These are phyloP conservation scores for Margaritispora aquatica DNA, from an alignment of 495 filamentous ascomycete species.

Conservation along the genomic window DNA sequence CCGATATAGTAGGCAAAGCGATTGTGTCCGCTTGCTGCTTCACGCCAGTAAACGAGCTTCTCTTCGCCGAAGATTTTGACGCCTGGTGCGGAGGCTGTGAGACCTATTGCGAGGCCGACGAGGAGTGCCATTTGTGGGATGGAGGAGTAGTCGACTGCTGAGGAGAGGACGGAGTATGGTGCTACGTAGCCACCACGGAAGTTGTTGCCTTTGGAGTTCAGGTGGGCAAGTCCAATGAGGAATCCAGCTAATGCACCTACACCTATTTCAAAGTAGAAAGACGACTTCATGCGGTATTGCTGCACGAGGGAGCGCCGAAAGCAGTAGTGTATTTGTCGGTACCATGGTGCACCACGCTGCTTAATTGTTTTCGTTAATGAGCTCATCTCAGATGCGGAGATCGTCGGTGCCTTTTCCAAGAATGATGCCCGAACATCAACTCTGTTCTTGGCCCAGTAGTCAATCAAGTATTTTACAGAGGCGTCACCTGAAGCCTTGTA, in stretches of 20 bases:
- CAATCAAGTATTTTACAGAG: conserved; percentile 35
- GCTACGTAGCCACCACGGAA: conserved; percentile 44
- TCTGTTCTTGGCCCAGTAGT: conserved; percentile 30
- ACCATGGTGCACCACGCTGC: conserved; percentile 39
- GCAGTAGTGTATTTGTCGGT: conserved; percentile 41
- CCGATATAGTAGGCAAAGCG: conserved; percentile 48
- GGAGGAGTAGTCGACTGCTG: conserved; percentile 39
- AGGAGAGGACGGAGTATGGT: conserved; percentile 45
- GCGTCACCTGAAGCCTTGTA: conserved; percentile 40
- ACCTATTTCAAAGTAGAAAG: conserved; percentile 46
- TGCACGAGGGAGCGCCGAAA: conserved; percentile 43
- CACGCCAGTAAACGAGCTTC: conserved; percentile 44
- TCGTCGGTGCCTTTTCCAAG: background rate
- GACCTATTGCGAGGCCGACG: conserved; percentile 45
- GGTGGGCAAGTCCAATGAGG: conserved; percentile 46
- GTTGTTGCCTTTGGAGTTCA: conserved; percentile 38
- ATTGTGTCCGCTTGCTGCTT: conserved; percentile 48
- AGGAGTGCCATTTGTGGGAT: conserved; percentile 45
- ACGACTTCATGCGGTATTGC: conserved; percentile 42
- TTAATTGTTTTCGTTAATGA: conserved; percentile 22
- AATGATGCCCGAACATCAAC: conserved; percentile 14
- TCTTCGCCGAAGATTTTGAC: conserved; percentile 53
- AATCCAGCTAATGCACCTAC: conserved; percentile 43
- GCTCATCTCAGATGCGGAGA: conserved; percentile 24
- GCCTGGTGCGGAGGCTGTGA: conserved; percentile 44